Evolutionary conservation across 106 monocot genomes (phyloP).

Genomic region (Acanthochlamys bracteata): DNA sequence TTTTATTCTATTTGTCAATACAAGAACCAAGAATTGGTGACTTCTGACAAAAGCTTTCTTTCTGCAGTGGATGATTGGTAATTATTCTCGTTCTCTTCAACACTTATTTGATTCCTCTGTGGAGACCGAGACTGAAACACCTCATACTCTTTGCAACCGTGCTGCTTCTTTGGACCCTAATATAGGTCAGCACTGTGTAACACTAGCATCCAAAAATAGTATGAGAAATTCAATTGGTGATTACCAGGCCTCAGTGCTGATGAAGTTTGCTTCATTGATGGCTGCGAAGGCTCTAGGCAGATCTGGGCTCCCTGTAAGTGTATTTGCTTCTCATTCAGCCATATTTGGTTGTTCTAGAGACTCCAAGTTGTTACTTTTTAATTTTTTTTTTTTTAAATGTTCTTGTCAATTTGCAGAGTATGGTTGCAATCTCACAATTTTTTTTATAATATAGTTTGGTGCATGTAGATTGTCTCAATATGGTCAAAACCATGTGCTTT

Average conservation of each 20-base stretch:
- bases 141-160: slow-evolving; percentile 7
- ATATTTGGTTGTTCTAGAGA: background rate
- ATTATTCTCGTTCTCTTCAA: slow-evolving; percentile 45
- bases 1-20: too few species aligned
- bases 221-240: slow-evolving; percentile 70
- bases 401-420: too few species aligned
- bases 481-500: too few species aligned
- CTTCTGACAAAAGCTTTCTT: slow-evolving; percentile 3
- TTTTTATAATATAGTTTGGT: too few species aligned
- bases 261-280: slow-evolving; percentile 50
- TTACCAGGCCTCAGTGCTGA: slow-evolving; percentile 25
- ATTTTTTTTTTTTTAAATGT: too few species aligned
- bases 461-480: too few species aligned
- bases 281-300: slow-evolving; percentile 49
- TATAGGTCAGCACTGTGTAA: slow-evolving; percentile 63
- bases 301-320: slow-evolving; percentile 89
- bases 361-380: too few species aligned
- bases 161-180: slow-evolving; percentile 48
- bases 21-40: too few species aligned
- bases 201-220: slow-evolving; percentile 58
- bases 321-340: background rate
- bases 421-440: too few species aligned
- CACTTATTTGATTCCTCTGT: slow-evolving; percentile 23
- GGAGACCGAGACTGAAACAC: slow-evolving; percentile 8
- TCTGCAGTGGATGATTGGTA: slow-evolving; percentile 88